Evolutionary conservation across 257 asterid species (phyloP), one percentile per base, ranked within the genome.

Genomic region (Anisodus tanguticus): DNA sequence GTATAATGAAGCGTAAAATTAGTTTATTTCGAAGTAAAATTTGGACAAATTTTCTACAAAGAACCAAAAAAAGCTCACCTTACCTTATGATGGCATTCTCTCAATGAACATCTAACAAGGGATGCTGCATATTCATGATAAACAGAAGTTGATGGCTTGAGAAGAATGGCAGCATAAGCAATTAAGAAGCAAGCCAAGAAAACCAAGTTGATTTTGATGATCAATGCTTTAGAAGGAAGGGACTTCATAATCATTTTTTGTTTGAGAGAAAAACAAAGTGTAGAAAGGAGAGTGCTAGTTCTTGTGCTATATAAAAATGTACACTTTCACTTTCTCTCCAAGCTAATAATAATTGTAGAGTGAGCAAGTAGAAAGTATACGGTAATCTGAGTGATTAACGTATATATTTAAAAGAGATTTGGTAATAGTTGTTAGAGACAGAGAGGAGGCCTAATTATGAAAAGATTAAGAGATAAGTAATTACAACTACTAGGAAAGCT

Each of bases 41-140:
- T 5, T 41, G 45, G 45, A 0, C 45, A 41, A 41, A 31, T 17
- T 15, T 4, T 4, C 9, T 45, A 66, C 3, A 66, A 66, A 35
- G 39, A 59, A 58, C 47, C 57, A 86, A 64, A 35, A 19, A 17
- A 82, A 15, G 89, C 97, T 93, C 91, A 95, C 97, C 95, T 95
- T 90, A 41, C 98, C 98, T 92, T 91, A 85, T 87, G 98, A 86
- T 87, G 92, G 87, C 98, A 95, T 17, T 88, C 91, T n/a, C 86
- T 89, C 62, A 91, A 90, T 4, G 98, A 92, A 88, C 98, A 95
- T 16, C 5, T 41, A 41, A 95, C 90, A 17, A 92, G 63, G 0
- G 88, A 88, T 8, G 92, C 85, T 0, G 93, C 93, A 5, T 71
- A 91, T 15, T 85, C 91, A 63, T 89, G 93, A 85, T 91, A 89